These are phyloP conservation scores for Salix viminalis DNA, from an alignment of 345 rosid genomes.

Conservation along the genomic window DNA sequence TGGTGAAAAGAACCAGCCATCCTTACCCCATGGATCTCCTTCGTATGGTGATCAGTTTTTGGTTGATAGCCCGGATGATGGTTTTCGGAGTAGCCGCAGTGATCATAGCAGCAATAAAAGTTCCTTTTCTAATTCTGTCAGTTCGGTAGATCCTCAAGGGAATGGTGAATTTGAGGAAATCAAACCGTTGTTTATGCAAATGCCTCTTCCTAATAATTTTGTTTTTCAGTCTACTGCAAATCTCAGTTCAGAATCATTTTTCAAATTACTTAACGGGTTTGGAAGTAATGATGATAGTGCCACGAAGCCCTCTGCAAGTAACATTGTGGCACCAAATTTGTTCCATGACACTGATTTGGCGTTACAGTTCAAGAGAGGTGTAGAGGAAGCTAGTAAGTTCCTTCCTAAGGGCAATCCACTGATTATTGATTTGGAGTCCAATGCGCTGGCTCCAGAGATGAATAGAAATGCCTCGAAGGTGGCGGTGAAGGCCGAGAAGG, in stretches of 20 bases:
- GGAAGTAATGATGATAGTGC: slow-evolving; percentile 15
- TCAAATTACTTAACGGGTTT: slow-evolving; percentile 23
- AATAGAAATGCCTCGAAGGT: slow-evolving; percentile 17
- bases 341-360: slow-evolving; percentile 50
- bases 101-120: slow-evolving; percentile 26
- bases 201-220: slow-evolving; percentile 30
- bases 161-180: slow-evolving; percentile 30
- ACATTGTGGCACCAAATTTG: slow-evolving; percentile 42
- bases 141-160: slow-evolving; percentile 40
- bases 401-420: slow-evolving; percentile 59
- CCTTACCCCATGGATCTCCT: slow-evolving; percentile 18
- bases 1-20: slow-evolving; percentile 30
- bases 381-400: slow-evolving; percentile 86
- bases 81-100: slow-evolving; percentile 37
- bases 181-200: slow-evolving; percentile 17
- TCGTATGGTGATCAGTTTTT: slow-evolving; percentile 21
- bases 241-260: slow-evolving; percentile 12
- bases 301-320: slow-evolving; percentile 8
- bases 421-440: slow-evolving; percentile 30
- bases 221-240: slow-evolving; percentile 48
- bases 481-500: slow-evolving; percentile 32
- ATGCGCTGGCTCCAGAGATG: not conserved
- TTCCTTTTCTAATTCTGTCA: slow-evolving; percentile 28
- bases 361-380: slow-evolving; percentile 65
- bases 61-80: slow-evolving; percentile 40